Percentiles rank a stretch among this genome's conserved stretches.
Conservation (phyloP, 2,329 filamentous ascomycete species). For the Pseudogymnoascus pannorum region DNA sequence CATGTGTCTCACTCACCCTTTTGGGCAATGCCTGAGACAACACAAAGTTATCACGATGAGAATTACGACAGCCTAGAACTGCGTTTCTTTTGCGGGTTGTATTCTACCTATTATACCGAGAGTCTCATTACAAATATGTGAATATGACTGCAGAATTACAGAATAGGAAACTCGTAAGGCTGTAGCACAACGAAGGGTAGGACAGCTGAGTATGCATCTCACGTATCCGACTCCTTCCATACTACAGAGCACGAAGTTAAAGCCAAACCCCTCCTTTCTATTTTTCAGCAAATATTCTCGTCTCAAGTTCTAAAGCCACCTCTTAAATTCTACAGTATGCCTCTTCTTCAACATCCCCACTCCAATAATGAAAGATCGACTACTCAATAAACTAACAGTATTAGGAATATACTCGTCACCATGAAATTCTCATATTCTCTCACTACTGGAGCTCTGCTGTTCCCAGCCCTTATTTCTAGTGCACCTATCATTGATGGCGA, state of each 20-base stretch:
- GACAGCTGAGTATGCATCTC: background rate
- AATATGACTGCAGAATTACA: background rate
- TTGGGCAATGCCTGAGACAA: background rate
- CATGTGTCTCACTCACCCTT: too few species aligned
- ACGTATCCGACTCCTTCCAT: background rate
- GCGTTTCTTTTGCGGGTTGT: background rate
- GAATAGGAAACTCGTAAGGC: background rate
- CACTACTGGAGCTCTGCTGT: background rate
- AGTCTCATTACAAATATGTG: background rate
- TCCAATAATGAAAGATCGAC: background rate
- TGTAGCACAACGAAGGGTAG: background rate
- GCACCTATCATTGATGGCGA: background rate
- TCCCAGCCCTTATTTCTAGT: background rate
- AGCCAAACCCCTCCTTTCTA: background rate
- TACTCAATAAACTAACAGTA: background rate
- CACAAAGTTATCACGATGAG: background rate
- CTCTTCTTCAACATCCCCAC: background rate
- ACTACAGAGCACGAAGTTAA: background rate
- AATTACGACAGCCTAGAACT: background rate
- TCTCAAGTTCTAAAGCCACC: background rate
- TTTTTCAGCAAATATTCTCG: background rate
- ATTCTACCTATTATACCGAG: background rate
- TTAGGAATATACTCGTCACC: background rate
- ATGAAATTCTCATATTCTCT: background rate
- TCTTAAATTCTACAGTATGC: background rate